These are phyloP conservation scores for Yamadazyma buinensis DNA, from an alignment of 1,139 yeast species.

Conservation along the genomic window DNA sequence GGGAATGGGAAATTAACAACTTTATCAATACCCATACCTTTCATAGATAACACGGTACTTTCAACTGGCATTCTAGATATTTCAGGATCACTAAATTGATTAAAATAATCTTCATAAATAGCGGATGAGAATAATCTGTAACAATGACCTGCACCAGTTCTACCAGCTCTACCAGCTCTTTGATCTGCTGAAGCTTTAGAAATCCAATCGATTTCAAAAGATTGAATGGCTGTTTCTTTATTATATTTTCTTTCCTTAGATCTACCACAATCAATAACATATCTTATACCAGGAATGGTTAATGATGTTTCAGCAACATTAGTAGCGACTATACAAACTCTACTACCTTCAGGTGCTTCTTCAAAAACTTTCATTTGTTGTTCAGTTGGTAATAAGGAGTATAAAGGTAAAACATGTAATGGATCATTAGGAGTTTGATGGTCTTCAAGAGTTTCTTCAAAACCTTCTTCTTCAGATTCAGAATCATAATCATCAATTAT, in stretches of 20 bases:
- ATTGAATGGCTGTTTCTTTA: slow-evolving; percentile 85
- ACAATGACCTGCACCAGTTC: slow-evolving; percentile 99
- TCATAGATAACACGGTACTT: slow-evolving; percentile 91
- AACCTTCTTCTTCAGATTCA: slow-evolving; percentile 82
- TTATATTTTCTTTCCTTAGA: slow-evolving; percentile 84
- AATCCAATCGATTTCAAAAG: slow-evolving; percentile 88
- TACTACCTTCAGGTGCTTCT: slow-evolving; percentile 76
- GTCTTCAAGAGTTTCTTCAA: slow-evolving; percentile 74
- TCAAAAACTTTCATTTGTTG: slow-evolving; percentile 95
- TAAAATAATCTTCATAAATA: slow-evolving; percentile 81
- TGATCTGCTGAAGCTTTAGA: slow-evolving; percentile 96
- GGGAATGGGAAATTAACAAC: slow-evolving; percentile 95
- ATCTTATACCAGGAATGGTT: slow-evolving; percentile 93
- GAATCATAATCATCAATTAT: slow-evolving; percentile 34
- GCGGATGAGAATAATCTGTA: slow-evolving; percentile 95
- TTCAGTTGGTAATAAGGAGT: slow-evolving; percentile 84
- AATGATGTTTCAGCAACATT: slow-evolving; percentile 97
- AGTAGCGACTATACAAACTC: slow-evolving; percentile 92
- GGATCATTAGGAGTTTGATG: slow-evolving; percentile 81
- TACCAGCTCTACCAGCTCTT: slow-evolving; percentile 97
- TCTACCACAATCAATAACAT: slow-evolving; percentile 94
- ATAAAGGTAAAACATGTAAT: slow-evolving; percentile 84
- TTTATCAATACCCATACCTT: slow-evolving; percentile 92
- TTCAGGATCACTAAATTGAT: slow-evolving; percentile 82
- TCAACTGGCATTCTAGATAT: slow-evolving; percentile 94